phyloP scores from a whole-genome alignment of 352 stramenopile species.

The Phytophthora fragariaefolia region DNA sequence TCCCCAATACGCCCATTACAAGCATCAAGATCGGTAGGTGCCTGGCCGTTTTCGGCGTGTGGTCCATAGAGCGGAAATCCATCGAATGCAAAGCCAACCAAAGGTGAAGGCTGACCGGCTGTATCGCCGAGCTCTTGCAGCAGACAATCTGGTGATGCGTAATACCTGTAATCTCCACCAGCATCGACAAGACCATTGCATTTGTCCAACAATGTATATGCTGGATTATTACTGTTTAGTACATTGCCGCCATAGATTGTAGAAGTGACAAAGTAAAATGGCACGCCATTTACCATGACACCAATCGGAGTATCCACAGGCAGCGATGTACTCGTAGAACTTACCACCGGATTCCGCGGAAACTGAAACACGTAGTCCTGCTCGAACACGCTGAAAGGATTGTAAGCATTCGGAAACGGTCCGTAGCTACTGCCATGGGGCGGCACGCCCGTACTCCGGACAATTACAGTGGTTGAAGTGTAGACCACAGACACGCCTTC shows the following conservation, averaged over 20 bases:
- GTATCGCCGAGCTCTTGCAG: slow-evolving; percentile 50
- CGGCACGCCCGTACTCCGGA: slow-evolving; percentile 67
- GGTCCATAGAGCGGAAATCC: slow-evolving; percentile 79
- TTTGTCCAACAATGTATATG: slow-evolving; percentile 63
- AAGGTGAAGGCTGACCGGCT: slow-evolving; percentile 45
- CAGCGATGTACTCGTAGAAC: slow-evolving; percentile 34
- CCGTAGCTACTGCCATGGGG: slow-evolving; percentile 48
- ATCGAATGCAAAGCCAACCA: slow-evolving; percentile 79
- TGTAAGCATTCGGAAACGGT: slow-evolving; percentile 76
- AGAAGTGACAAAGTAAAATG: slow-evolving; percentile 60
- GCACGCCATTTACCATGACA: slow-evolving; percentile 78
- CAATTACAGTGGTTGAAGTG: slow-evolving; percentile 56
- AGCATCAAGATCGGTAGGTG: slow-evolving; percentile 59
- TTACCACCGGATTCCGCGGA: slow-evolving; percentile 47
- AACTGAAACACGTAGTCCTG: slow-evolving; percentile 79
- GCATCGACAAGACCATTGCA: slow-evolving; percentile 74
- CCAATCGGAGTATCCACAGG: slow-evolving; percentile 55
- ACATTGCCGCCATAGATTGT: slow-evolving; percentile 49
- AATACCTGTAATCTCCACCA: slow-evolving; percentile 78
- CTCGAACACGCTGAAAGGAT: slow-evolving; percentile 44
- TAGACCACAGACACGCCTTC: slow-evolving; percentile 53
- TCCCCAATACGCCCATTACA: slow-evolving; percentile 73
- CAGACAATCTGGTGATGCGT: slow-evolving; percentile 71
- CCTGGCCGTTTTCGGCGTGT: slow-evolving; percentile 52
- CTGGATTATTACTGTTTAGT: slow-evolving; percentile 43